Percentiles rank a stretch among this genome's conserved stretches.
phyloP scores from a whole-genome alignment of 768 basidiomycete genomes.

The Dictyophora rubrovolvata region DNA sequence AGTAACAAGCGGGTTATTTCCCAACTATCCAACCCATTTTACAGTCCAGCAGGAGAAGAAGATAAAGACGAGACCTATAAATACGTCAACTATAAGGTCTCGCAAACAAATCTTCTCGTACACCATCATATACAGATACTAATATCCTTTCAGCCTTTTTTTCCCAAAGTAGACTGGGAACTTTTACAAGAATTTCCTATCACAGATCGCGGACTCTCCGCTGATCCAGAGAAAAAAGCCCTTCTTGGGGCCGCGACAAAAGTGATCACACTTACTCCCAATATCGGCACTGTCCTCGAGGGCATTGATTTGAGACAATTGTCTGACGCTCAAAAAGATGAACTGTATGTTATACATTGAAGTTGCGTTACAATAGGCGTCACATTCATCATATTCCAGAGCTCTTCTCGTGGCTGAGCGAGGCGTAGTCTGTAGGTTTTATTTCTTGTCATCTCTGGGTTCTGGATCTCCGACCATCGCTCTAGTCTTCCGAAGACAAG shows the following conservation, averaged over 20 bases:
- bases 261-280: constrained; percentile 57
- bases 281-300: constrained; percentile 64
- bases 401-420: constrained; percentile 67
- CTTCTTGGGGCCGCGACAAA: constrained; percentile 56
- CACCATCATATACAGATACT: background rate
- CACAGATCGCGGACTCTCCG: constrained; percentile 54
- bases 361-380: background rate
- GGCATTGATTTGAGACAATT: constrained; percentile 69
- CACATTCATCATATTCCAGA: constrained; percentile 25
- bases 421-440: constrained; percentile 58
- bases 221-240: constrained; percentile 59
- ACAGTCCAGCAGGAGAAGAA: constrained; percentile 48
- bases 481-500: constrained; percentile 67
- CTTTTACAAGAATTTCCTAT: constrained; percentile 50
- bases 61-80: constrained; percentile 42
- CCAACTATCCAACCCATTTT: constrained; percentile 50
- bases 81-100: constrained; percentile 51
- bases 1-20: constrained; percentile 4
- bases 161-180: constrained; percentile 54
- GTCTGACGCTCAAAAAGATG: constrained; percentile 61
- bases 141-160: constrained; percentile 39
- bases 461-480: background rate
- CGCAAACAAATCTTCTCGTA: constrained; percentile 2
- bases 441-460: background rate
- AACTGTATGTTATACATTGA: constrained; percentile 40